A percentile compares a stretch with the other conserved stretches of the same genome.
Conservation (phyloP, 2,329 filamentous ascomycete genomes). For the Scorias spongiosa region DNA sequence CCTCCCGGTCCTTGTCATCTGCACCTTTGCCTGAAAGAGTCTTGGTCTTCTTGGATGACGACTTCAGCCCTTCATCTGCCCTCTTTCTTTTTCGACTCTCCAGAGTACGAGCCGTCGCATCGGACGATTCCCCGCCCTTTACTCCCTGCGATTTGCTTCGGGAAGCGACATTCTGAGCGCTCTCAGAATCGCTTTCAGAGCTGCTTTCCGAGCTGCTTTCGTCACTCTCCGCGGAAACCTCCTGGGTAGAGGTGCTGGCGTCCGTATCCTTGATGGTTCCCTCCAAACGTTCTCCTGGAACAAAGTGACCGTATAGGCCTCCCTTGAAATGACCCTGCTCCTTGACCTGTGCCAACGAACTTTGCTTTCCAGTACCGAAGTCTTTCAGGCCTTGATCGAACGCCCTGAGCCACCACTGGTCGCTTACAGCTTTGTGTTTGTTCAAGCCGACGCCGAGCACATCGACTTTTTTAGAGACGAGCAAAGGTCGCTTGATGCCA, state of each 20-base stretch:
- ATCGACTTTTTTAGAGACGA: conserved; percentile 70
- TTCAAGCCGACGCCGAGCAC: conserved; percentile 69
- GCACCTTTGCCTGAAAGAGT: too few relatives aligned
- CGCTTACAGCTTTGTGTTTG: conserved; percentile 44
- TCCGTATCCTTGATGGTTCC: conserved; percentile 43
- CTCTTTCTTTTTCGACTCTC: too few relatives aligned
- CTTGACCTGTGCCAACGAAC: conserved; percentile 32
- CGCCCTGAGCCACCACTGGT: conserved; percentile 95
- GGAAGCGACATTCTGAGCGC: too few relatives aligned
- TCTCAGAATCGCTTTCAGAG: too few relatives aligned
- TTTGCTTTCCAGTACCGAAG: conserved; percentile 46
- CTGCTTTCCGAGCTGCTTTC: too few relatives aligned
- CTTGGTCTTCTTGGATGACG: too few relatives aligned
- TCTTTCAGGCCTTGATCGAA: conserved; percentile 83
- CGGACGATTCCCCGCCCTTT: too few relatives aligned
- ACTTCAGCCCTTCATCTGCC: too few relatives aligned
- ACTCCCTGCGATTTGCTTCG: too few relatives aligned
- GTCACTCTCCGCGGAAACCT: too few relatives aligned
- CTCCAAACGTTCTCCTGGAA: conserved; percentile 60
- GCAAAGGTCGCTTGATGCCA: conserved; percentile 69
- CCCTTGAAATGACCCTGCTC: conserved; percentile 33
- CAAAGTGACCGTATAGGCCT: conserved; percentile 71
- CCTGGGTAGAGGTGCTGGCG: background rate
- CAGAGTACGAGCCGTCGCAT: too few relatives aligned
- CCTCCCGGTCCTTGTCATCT: too few relatives aligned